phyloP scores from a whole-genome alignment of 352 stramenopile genomes.

The Blastocystis sp. region DNA sequence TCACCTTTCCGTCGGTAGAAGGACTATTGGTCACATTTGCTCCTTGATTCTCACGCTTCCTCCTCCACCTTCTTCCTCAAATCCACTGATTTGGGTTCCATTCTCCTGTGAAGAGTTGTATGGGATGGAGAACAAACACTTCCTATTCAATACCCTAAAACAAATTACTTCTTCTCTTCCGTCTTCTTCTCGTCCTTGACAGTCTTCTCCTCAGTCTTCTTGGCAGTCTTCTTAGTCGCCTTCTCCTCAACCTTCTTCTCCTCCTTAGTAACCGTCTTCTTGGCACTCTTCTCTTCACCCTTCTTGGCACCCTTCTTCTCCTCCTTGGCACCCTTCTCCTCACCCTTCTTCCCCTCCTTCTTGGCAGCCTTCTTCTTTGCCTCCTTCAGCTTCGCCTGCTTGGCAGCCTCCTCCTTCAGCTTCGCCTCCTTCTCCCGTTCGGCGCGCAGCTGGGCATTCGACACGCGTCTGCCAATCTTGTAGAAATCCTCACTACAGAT shows the following conservation, averaged over 20 bases:
- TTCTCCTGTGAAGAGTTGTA: neutral
- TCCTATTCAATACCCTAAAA: slow-evolving; percentile 31
- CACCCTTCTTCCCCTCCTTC: neutral
- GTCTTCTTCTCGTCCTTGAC: neutral
- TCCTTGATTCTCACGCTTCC: neutral
- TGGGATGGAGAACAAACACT: neutral
- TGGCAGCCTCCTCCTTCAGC: neutral
- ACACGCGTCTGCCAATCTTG: slow-evolving; percentile 16
- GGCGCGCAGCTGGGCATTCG: neutral
- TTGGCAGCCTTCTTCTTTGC: neutral
- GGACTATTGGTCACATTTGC: neutral
- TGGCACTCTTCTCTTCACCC: neutral
- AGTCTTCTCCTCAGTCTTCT: neutral
- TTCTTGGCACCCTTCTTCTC: slow-evolving; percentile 21
- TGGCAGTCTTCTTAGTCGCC: neutral
- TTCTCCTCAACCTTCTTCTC: neutral
- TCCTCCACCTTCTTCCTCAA: slow-evolving; percentile 10
- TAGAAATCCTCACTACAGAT: slow-evolving; percentile 35
- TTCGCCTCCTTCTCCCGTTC: slow-evolving; percentile 14
- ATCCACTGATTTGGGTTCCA: neutral
- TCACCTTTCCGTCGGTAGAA: neutral
- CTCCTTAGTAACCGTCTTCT: neutral
- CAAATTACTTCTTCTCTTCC: neutral
- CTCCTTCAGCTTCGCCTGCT: neutral
- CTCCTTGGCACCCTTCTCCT: neutral